These are phyloP conservation scores for Penicillium hordei DNA, from an alignment of 2,329 filamentous ascomycete species.

Conservation along the genomic window DNA sequence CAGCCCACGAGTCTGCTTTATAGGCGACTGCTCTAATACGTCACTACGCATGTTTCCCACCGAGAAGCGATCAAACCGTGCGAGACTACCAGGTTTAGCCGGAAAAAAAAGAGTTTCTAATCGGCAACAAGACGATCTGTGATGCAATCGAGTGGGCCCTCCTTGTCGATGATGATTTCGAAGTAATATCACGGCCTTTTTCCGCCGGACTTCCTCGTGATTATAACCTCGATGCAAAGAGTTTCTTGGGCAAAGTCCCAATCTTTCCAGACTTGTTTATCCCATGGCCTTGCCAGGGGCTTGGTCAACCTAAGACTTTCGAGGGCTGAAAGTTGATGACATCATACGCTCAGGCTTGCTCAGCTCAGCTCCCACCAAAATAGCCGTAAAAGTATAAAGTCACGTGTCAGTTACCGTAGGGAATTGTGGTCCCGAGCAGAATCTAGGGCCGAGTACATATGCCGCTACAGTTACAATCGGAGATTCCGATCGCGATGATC, in stretches of 20 bases:
- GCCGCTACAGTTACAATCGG: too few relatives aligned
- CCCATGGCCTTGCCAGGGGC: background rate
- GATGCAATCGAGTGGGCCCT: conserved; percentile 9
- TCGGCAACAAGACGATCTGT: background rate
- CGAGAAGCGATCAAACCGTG: background rate
- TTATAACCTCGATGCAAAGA: background rate
- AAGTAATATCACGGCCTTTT: background rate
- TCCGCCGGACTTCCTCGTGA: background rate
- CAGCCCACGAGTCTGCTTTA: background rate
- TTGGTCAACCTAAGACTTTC: background rate
- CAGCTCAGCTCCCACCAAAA: background rate
- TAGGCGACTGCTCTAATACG: background rate
- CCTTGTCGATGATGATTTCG: background rate
- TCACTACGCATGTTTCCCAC: background rate
- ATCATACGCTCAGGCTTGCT: background rate
- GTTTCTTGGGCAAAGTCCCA: background rate
- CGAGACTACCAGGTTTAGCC: background rate
- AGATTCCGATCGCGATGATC: too few relatives aligned
- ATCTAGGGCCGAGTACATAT: too few relatives aligned
- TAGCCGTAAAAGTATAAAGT: background rate
- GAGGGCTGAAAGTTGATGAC: background rate
- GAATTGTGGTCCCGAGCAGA: too few relatives aligned
- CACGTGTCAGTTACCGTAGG: background rate
- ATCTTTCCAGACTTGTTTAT: too few relatives aligned
- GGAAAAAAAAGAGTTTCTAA: background rate